A percentile compares a stretch with the other conserved stretches of the same genome.
phyloP scores from a whole-genome alignment of 1,284 basidiomycete genomes.

The Psilocybe mexicana region DNA sequence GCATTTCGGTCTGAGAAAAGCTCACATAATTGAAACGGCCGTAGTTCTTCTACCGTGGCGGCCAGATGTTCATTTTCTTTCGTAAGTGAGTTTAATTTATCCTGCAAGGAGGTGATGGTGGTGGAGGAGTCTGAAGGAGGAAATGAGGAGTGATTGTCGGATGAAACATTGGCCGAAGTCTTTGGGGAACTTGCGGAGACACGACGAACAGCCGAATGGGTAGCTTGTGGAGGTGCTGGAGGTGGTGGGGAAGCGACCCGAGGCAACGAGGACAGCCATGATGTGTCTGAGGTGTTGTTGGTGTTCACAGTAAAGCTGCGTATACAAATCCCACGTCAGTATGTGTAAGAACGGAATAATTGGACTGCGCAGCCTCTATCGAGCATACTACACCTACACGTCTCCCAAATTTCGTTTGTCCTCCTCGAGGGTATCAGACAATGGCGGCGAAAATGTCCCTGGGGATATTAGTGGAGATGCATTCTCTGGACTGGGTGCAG shows the following conservation, averaged over 20 bases:
- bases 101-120: slow-evolving; percentile 8
- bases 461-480: slow-evolving; percentile 47
- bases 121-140: slow-evolving; percentile 2
- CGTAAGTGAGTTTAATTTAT: slow-evolving; percentile 23
- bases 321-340: background rate
- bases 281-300: slow-evolving; percentile 42
- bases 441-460: slow-evolving; percentile 53
- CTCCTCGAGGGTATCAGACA: slow-evolving; percentile 35
- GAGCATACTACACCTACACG: slow-evolving; percentile 44
- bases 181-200: slow-evolving; percentile 11
- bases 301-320: slow-evolving; percentile 41
- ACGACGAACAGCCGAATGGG: slow-evolving; percentile 18
- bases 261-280: slow-evolving; percentile 61
- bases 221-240: slow-evolving; percentile 19
- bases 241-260: slow-evolving; percentile 44
- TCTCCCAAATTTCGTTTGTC: slow-evolving; percentile 49
- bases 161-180: slow-evolving; percentile 5
- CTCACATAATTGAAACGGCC: slow-evolving; percentile 30
- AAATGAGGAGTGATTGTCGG: slow-evolving; percentile 1
- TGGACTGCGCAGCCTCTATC: background rate
- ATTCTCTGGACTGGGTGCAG: slow-evolving; percentile 29
- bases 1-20: background rate
- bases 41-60: slow-evolving; percentile 29
- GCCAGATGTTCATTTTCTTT: slow-evolving; percentile 27
- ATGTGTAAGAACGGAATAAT: too few relatives aligned